Conservation (phyloP, 176 grass and related monocot genomes). For the Metroxylon sagu region DNA sequence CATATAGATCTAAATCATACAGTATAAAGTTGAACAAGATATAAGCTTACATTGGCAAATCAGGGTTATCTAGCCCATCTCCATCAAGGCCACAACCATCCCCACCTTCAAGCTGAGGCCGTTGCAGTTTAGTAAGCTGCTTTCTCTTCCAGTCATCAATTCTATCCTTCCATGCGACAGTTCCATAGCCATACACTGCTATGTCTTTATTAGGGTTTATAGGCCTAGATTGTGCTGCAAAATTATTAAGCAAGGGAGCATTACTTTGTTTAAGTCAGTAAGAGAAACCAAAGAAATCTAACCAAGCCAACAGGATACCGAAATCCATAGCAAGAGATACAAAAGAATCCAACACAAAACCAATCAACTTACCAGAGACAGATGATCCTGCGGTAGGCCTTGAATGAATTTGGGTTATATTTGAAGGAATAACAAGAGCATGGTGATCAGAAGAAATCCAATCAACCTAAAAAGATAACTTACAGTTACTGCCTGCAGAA, state of each 20-base stretch:
- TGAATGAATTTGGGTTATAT: conserved; percentile 17
- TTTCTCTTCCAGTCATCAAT: conserved; percentile 34
- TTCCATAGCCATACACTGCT: conserved; percentile 42
- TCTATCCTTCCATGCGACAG: conserved; percentile 41
- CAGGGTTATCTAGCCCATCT: conserved; percentile 22
- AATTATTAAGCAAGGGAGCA: not conserved
- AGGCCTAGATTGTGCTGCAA: conserved; percentile 22
- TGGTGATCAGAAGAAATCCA: conserved; percentile 34
- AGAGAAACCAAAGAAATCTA: not conserved
- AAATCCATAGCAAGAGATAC: not conserved
- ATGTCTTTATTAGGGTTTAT: conserved; percentile 42
- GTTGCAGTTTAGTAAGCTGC: conserved; percentile 14
- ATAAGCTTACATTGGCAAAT: conserved; percentile 30
- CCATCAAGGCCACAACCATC: conserved; percentile 15
- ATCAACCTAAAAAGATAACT: conserved; percentile 14
- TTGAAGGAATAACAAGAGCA: conserved; percentile 28
- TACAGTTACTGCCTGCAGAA: not conserved
- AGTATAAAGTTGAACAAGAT: not conserved
- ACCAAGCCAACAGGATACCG: no score
- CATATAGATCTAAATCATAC: no score
- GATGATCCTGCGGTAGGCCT: not conserved
- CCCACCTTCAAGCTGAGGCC: not conserved
- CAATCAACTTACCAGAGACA: conserved; percentile 7
- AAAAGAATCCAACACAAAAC: not conserved
- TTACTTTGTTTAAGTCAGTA: not conserved